A percentile compares a stretch with the other conserved stretches of the same genome.
Conservation (phyloP, 495 filamentous ascomycete genomes). For the Penicillium canescens region DNA sequence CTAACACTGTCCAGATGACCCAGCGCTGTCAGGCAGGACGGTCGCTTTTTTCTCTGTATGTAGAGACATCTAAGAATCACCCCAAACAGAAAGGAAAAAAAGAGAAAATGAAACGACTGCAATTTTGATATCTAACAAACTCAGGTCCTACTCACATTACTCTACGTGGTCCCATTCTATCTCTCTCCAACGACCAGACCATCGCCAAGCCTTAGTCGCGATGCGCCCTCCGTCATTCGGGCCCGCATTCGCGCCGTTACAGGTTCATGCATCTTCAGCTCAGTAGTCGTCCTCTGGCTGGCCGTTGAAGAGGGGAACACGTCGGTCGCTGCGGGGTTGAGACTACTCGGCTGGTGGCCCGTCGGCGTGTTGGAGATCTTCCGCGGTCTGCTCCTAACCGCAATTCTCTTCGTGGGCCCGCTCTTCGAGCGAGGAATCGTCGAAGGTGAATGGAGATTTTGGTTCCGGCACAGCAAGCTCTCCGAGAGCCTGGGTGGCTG, state of each 20-base stretch:
- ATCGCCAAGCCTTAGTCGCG: conserved; percentile 76
- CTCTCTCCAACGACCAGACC: conserved; percentile 76
- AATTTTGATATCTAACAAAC: conserved; percentile 7
- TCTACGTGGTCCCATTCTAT: conserved; percentile 94
- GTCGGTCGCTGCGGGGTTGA: conserved; percentile 54
- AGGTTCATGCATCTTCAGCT: conserved; percentile 63
- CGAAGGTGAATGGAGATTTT: conserved; percentile 68
- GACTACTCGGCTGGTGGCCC: conserved; percentile 75
- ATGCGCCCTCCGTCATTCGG: conserved; percentile 87
- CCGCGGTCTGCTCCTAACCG: conserved; percentile 62
- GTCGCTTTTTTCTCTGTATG: conserved; percentile 55
- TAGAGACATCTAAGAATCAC: conserved; percentile 7
- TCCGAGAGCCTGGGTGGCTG: conserved; percentile 55
- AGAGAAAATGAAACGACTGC: neutral
- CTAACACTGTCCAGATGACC: conserved; percentile 37
- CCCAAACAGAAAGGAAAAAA: neutral
- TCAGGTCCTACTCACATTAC: conserved; percentile 71
- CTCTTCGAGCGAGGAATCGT: conserved; percentile 74
- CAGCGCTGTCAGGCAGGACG: conserved; percentile 48
- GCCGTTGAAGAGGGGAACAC: conserved; percentile 47
- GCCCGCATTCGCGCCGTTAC: conserved; percentile 80
- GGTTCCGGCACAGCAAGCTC: conserved; percentile 48
- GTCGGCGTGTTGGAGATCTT: conserved; percentile 60
- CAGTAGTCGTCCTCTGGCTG: conserved; percentile 61
- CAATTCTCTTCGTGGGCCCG: conserved; percentile 80